Evolutionary conservation across 2,329 filamentous ascomycete genomes (phyloP).

Genomic region (Ascocoryne sarcoides): DNA sequence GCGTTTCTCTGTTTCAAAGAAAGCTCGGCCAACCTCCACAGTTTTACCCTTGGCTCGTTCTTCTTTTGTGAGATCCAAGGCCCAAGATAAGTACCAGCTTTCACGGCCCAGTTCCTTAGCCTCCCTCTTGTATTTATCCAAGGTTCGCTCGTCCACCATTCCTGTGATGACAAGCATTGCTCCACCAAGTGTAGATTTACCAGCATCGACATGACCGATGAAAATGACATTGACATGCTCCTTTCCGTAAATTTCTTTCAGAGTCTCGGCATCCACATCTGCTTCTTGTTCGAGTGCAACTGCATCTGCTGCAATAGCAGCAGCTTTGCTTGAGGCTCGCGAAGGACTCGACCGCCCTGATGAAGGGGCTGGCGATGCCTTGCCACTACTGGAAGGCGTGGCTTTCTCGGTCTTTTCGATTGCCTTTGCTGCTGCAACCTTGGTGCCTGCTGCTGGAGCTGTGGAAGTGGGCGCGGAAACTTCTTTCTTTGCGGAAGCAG

Average conservation of each 20-base stretch:
- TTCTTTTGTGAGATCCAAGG: slow-evolving; percentile 92
- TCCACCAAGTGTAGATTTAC: slow-evolving; percentile 92
- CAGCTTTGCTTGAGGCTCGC: slow-evolving; percentile 45
- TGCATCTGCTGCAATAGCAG: slow-evolving; percentile 63
- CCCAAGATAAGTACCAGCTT: slow-evolving; percentile 99
- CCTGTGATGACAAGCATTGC: slow-evolving; percentile 88
- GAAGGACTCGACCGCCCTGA: slow-evolving; percentile 78
- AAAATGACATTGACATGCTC: slow-evolving; percentile 92
- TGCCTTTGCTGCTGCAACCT: slow-evolving; percentile 79
- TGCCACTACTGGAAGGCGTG: slow-evolving; percentile 52
- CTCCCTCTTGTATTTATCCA: slow-evolving; percentile 97
- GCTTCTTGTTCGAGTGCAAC: slow-evolving; percentile 64
- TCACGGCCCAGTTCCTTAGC: slow-evolving; percentile 94
- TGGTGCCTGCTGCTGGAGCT: slow-evolving; percentile 53
- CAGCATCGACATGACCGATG: slow-evolving; percentile 95
- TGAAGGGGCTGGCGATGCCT: slow-evolving; percentile 70
- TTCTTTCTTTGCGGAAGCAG: slow-evolving; percentile 36
- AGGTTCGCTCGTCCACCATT: slow-evolving; percentile 98
- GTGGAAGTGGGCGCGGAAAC: slow-evolving; percentile 31
- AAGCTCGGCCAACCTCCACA: slow-evolving; percentile 90
- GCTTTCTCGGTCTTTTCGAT: slow-evolving; percentile 86
- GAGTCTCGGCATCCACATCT: slow-evolving; percentile 71
- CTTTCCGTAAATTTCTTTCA: slow-evolving; percentile 96
- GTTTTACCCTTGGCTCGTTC: slow-evolving; percentile 96
- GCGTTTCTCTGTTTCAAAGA: slow-evolving; percentile 94